Evolutionary conservation across 202 grass and related monocot genomes (phyloP).

Genomic region (Alloteropsis angusta): DNA sequence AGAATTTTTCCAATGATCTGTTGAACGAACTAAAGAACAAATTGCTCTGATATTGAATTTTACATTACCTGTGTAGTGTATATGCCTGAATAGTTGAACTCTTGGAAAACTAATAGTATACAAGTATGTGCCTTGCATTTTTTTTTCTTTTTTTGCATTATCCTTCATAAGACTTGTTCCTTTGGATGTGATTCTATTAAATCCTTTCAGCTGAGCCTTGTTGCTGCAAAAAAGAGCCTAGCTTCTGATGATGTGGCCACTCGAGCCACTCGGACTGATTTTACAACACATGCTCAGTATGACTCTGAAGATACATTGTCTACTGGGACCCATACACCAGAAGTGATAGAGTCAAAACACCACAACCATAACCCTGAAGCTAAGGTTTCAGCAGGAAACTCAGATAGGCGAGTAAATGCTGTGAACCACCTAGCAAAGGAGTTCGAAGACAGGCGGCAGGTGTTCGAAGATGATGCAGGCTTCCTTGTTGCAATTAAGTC

Average conservation of each 20-base stretch:
- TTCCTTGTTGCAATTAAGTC: conserved; percentile 51
- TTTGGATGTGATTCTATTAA: conserved; percentile 24
- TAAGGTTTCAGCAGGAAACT: conserved; percentile 24
- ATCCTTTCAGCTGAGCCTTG: conserved; percentile 62
- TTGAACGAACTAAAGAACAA: not conserved
- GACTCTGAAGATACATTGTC: conserved; percentile 65
- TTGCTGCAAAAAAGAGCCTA: conserved; percentile 66
- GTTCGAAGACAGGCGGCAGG: conserved; percentile 61
- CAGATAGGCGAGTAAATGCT: conserved; percentile 27
- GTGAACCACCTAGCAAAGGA: conserved; percentile 73
- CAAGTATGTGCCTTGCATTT: not conserved
- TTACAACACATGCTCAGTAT: conserved; percentile 35
- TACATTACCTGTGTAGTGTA: too few species aligned
- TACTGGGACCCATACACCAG: conserved; percentile 44
- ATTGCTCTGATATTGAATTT: conserved; percentile 4
- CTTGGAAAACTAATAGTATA: conserved; percentile 6
- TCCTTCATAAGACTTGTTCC: not conserved
- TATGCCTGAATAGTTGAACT: too few species aligned
- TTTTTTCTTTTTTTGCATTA: conserved; percentile 16
- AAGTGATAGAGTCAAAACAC: conserved; percentile 34
- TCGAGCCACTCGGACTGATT: conserved; percentile 33
- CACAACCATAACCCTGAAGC: conserved; percentile 29
- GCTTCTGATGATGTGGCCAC: conserved; percentile 34
- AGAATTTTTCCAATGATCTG: not conserved
- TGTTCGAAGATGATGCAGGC: conserved; percentile 71